These are phyloP conservation scores for Vigna radiata DNA, from an alignment of 306 rosid species.

Conservation along the genomic window DNA sequence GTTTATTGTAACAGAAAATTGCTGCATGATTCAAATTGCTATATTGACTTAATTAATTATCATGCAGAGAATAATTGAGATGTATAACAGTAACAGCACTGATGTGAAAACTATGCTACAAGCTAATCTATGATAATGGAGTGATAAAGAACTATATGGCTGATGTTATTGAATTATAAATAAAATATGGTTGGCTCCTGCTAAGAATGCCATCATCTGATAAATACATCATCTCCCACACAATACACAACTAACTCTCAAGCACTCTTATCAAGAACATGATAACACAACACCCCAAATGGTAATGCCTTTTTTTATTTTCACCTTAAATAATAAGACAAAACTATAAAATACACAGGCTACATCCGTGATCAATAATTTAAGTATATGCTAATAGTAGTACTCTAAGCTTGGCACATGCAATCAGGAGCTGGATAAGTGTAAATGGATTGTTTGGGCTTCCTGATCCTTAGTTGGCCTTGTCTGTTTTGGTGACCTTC, in stretches of 20 bases:
- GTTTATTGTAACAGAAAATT: no score
- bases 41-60: no score
- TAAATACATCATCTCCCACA: conserved; percentile 48
- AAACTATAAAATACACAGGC: conserved; percentile 44
- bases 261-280: conserved; percentile 54
- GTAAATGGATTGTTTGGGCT: conserved; percentile 90
- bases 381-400: conserved; percentile 12
- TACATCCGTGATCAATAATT: conserved; percentile 26
- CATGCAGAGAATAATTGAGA: no score
- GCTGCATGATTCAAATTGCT: neutral
- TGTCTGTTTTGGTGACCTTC: conserved; percentile 86
- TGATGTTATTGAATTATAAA: conserved; percentile 45
- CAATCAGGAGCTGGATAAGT: conserved; percentile 97
- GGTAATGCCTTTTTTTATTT: conserved; percentile 52
- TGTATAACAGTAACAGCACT: neutral
- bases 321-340: conserved; percentile 58
- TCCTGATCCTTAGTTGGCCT: conserved; percentile 86
- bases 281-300: conserved; percentile 42
- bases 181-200: conserved; percentile 47
- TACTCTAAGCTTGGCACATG: conserved; percentile 75
- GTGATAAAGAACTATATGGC: conserved; percentile 33
- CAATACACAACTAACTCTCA: conserved; percentile 41
- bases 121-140: neutral
- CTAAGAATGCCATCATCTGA: conserved; percentile 52
- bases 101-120: neutral